Base-by-base conservation (phyloP, 441 rosid genomes). In the Omphalea diandra region DNA sequence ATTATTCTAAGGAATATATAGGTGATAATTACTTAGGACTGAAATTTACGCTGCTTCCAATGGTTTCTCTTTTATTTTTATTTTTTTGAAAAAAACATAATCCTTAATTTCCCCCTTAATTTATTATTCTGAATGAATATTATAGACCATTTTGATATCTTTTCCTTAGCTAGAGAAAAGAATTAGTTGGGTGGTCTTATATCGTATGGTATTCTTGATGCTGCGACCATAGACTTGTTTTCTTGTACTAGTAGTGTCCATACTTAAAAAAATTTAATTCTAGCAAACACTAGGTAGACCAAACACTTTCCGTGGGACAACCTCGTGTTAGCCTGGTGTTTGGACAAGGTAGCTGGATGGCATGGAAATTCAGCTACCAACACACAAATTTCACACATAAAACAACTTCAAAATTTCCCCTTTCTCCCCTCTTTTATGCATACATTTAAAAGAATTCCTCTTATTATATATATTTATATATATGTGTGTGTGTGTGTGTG, bases 281-380 rank as follows among this genome's bases (percentile, higher is more conserved):
- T 32, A 26, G 63, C 10, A 36, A 61, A 41, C 50, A 24, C 17
- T 18, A 49, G 52, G 68, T n/a, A 29, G 68, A 71, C 62, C 52
- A 68, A 62, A 40, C 29, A 52, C 24, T 67, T 67, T 41, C 49
- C 38, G 58, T 61, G 67, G 68, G 60, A 15, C 73, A 60, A 35
- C 15, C 18, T 49, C 9, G 7, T 59, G 47, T 33, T 60, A 67
- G 59, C 24, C 59, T 24, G 35, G 29, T 60, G 27, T 70, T 12
- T 31, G 12, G 47, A 70, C 73, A 55, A 68, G 38, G 63, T 54
- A 31, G 52, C 36, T 40, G 38, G 33, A 43, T 29, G 41, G 44
- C 44, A 43, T 57, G 50, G 49, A 35, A 69, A 31, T 15, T 43
- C n/a, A n/a, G n/a, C n/a, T n/a, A n/a, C 63, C 44, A 14, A 47